These are phyloP conservation scores for Beta macrorhiza DNA, from an alignment of 179 eudicot genomes.

Conservation along the genomic window DNA sequence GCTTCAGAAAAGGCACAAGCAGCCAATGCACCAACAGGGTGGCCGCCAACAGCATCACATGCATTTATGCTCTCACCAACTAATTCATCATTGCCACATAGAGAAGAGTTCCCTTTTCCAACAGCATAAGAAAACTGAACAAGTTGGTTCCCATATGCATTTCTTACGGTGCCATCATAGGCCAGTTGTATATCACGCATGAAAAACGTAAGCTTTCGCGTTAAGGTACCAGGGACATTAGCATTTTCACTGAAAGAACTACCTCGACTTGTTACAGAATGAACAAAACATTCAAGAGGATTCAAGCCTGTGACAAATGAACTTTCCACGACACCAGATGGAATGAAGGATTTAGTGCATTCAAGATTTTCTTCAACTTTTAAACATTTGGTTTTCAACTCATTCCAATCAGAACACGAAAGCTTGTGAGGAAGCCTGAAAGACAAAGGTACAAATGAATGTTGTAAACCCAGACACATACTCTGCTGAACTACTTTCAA, in stretches of 20 bases:
- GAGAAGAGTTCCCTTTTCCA: slow-evolving; percentile 20
- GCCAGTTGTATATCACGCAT: slow-evolving; percentile 73
- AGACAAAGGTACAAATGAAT: slow-evolving; percentile 62
- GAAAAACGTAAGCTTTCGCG: slow-evolving; percentile 66
- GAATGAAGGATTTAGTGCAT: slow-evolving; percentile 46
- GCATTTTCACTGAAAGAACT: slow-evolving; percentile 92
- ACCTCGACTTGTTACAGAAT: slow-evolving; percentile 70
- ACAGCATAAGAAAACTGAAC: slow-evolving; percentile 61
- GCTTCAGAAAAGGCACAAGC: slow-evolving; percentile 95
- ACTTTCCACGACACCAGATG: slow-evolving; percentile 56
- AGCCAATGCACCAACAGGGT: slow-evolving; percentile 86
- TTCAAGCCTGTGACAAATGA: slow-evolving; percentile 78
- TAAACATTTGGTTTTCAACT: slow-evolving; percentile 39
- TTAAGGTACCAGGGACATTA: slow-evolving; percentile 79
- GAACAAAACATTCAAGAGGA: slow-evolving; percentile 81
- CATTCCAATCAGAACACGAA: slow-evolving; percentile 75
- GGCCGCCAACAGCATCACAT: slow-evolving; percentile 48
- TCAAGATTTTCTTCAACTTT: slow-evolving; percentile 24
- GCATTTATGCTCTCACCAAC: slow-evolving; percentile 20
- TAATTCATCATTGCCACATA: slow-evolving; percentile 20
- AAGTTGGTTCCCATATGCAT: slow-evolving; percentile 73
- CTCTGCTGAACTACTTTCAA: slow-evolving; percentile 76
- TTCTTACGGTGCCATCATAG: slow-evolving; percentile 95
- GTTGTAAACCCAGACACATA: slow-evolving; percentile 87
- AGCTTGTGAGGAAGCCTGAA: slow-evolving; percentile 69